Percentiles rank a stretch among this genome's conserved stretches.
phyloP scores from a whole-genome alignment of 352 stramenopile genomes.

The Pythium dissimile region DNA sequence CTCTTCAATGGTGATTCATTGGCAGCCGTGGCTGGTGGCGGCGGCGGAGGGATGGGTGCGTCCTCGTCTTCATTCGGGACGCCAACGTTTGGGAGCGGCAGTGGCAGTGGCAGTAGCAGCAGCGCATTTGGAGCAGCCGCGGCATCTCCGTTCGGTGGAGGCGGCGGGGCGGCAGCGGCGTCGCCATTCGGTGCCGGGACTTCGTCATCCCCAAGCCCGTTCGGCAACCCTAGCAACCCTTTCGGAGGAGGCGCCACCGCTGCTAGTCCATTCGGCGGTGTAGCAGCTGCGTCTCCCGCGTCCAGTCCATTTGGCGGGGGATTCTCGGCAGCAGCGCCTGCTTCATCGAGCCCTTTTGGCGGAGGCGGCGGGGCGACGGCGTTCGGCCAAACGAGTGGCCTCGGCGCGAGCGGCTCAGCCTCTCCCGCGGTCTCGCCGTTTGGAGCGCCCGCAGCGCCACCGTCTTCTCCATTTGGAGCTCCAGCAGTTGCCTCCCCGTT shows the following conservation, averaged over 20 bases:
- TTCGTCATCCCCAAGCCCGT: conserved; percentile 24
- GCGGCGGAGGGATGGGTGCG: neutral
- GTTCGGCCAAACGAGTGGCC: neutral
- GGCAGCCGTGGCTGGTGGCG: conserved; percentile 8
- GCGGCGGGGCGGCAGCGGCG: neutral
- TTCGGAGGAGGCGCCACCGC: conserved; percentile 22
- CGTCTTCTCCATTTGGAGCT: conserved; percentile 2
- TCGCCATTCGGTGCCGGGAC: conserved; percentile 4
- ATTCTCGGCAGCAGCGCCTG: neutral
- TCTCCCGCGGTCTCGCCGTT: neutral
- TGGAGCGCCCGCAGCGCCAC: neutral
- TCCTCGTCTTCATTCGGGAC: neutral
- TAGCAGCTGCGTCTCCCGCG: neutral
- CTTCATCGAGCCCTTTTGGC: conserved; percentile 13
- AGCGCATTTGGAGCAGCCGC: conserved; percentile 22
- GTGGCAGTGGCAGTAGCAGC: too few relatives aligned
- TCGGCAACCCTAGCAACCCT: conserved; percentile 32
- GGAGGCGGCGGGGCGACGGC: neutral
- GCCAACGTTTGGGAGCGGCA: conserved; percentile 19
- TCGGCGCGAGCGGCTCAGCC: neutral
- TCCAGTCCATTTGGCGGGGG: conserved; percentile 12
- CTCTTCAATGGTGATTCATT: conserved; percentile 54
- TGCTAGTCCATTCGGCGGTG: conserved; percentile 5
- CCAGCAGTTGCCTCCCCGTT: neutral
- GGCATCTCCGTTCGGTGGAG: conserved; percentile 32